These are phyloP conservation scores for Rubus idaeus DNA, from an alignment of 306 rosid genomes.

Conservation along the genomic window DNA sequence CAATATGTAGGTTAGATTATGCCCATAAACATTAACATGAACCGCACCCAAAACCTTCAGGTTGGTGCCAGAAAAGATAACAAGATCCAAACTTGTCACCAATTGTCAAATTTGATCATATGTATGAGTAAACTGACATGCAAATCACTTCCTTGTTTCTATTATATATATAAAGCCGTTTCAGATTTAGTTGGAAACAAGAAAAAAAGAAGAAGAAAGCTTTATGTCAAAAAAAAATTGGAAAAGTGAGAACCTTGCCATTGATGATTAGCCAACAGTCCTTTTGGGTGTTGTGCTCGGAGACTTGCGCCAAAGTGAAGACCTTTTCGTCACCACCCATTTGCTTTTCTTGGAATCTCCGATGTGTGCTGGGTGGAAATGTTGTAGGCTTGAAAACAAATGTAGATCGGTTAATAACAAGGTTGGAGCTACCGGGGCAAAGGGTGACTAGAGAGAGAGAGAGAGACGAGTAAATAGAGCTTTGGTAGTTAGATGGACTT, in stretches of 20 bases:
- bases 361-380: neutral
- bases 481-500: conserved; percentile 7
- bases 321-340: conserved; percentile 44
- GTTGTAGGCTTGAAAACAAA: neutral
- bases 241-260: conserved; percentile 42
- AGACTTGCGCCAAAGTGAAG: conserved; percentile 48
- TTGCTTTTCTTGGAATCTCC: conserved; percentile 12
- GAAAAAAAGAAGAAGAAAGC: neutral
- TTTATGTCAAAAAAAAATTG: neutral
- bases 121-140: neutral
- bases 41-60: neutral
- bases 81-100: conserved; percentile 11
- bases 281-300: conserved; percentile 39
- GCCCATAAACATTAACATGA: neutral
- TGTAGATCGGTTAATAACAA: neutral
- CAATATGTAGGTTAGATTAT: neutral
- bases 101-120: neutral
- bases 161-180: neutral
- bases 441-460: neutral
- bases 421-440: neutral
- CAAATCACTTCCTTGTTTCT: neutral
- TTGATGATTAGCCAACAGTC: conserved; percentile 55
- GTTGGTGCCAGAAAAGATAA: too few species aligned
- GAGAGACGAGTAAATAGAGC: neutral
- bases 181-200: neutral